Conservation (phyloP, 2,329 filamentous ascomycete genomes). For the Xylariaceae sp. region DNA sequence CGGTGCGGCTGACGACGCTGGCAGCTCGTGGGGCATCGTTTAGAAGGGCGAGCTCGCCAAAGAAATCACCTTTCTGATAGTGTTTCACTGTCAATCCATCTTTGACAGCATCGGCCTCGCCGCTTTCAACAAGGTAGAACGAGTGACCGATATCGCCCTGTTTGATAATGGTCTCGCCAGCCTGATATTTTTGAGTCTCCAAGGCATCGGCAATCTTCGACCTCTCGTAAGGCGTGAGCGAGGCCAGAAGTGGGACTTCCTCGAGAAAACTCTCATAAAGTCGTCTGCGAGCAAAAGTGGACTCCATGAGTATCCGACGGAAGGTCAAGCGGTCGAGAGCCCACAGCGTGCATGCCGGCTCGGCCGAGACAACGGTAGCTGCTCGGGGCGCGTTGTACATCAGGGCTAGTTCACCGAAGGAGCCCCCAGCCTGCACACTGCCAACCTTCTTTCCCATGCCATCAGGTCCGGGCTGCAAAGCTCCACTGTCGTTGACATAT, state of each 20-base stretch:
- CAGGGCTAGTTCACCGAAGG: constrained; percentile 91
- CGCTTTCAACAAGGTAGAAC: constrained; percentile 86
- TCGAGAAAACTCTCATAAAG: constrained; percentile 98
- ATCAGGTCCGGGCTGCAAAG: constrained; percentile 70
- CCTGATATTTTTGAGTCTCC: constrained; percentile 79
- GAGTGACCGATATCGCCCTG: constrained; percentile 89
- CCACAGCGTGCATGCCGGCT: constrained; percentile 78
- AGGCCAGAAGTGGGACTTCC: constrained; percentile 79
- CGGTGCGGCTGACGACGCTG: constrained; percentile 74
- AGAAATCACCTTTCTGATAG: constrained; percentile 92
- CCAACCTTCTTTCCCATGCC: constrained; percentile 81
- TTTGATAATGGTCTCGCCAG: constrained; percentile 76
- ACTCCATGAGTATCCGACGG: constrained; percentile 96
- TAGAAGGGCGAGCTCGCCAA: constrained; percentile 88
- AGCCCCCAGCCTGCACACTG: constrained; percentile 79
- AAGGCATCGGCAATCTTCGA: constrained; percentile 96
- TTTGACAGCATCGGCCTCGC: constrained; percentile 83
- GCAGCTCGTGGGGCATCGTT: constrained; percentile 92
- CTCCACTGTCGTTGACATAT: constrained; percentile 74
- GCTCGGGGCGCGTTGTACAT: constrained; percentile 99
- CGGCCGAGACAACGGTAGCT: constrained; percentile 83
- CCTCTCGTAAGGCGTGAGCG: constrained; percentile 84
- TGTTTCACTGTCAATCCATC: constrained; percentile 68
- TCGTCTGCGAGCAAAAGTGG: constrained; percentile 87
- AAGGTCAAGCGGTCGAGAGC: constrained; percentile 93